phyloP scores from a whole-genome alignment of 306 rosid species.

The Potentilla sterilis region DNA sequence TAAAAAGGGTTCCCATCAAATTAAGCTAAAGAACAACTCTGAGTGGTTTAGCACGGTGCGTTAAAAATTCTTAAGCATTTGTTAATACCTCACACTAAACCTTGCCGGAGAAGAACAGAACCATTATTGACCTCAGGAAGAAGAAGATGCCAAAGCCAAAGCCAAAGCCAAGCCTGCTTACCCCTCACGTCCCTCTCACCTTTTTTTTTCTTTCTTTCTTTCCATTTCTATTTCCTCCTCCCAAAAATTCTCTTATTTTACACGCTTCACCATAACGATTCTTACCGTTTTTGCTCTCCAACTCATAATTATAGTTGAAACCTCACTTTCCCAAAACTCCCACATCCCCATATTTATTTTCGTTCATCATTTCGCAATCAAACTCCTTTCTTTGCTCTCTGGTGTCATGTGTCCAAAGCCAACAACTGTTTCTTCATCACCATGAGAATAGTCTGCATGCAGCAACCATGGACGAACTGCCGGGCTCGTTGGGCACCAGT shows the following conservation, averaged over 20 bases:
- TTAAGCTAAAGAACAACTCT: neutral
- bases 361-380: neutral
- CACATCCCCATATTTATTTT: neutral
- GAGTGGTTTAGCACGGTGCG: constrained; percentile 2
- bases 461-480: constrained; percentile 66
- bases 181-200: constrained; percentile 22
- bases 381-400: constrained; percentile 9
- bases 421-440: constrained; percentile 17
- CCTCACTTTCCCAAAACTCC: neutral
- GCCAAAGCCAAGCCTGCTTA: constrained; percentile 29
- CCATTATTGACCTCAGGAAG: constrained; percentile 12
- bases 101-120: constrained; percentile 15
- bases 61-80: neutral
- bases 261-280: constrained; percentile 3
- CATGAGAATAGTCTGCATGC: constrained; percentile 31
- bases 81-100: neutral
- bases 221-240: neutral
- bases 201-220: neutral
- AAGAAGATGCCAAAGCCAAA: constrained; percentile 26
- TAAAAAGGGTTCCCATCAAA: neutral
- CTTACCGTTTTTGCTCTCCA: constrained; percentile 1
- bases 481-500: constrained; percentile 90
- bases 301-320: neutral
- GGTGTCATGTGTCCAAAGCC: constrained; percentile 22
- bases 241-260: neutral